Percentiles rank a stretch among this genome's conserved stretches.
Evolutionary conservation across 768 basidiomycete species (phyloP).

Genomic region (Termitomyces sp.): DNA sequence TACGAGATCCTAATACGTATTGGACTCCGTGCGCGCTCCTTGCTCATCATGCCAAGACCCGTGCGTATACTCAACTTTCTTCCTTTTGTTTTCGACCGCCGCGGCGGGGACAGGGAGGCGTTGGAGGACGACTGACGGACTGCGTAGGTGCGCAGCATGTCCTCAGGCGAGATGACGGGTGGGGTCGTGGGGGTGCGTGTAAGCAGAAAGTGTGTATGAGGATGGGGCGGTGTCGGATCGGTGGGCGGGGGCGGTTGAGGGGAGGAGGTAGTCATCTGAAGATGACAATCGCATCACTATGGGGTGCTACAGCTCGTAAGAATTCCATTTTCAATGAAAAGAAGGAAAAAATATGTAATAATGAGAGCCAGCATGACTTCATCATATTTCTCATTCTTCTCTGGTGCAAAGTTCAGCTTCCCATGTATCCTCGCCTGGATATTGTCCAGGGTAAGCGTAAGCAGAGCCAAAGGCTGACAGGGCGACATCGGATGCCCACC

Average conservation of each 20-base stretch:
- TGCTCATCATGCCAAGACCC: too few relatives aligned
- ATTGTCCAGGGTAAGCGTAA: conserved; percentile 52
- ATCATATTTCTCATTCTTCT: conserved; percentile 30
- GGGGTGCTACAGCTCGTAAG: conserved; percentile 1
- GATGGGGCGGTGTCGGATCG: too few relatives aligned
- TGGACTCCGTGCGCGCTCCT: not conserved
- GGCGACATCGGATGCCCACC: conserved; percentile 26
- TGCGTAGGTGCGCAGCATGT: conserved; percentile 72
- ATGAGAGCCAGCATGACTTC: conserved; percentile 66
- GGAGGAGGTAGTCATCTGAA: conserved; percentile 22
- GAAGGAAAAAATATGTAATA: conserved; percentile 32
- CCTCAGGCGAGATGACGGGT: conserved; percentile 52
- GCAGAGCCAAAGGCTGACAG: conserved; percentile 32
- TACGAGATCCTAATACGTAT: conserved; percentile 16
- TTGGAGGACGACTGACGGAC: conserved; percentile 20
- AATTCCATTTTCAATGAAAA: conserved; percentile 1
- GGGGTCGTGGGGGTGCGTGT: conserved; percentile 14
- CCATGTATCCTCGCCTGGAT: conserved; percentile 48
- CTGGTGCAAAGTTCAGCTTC: conserved; percentile 2
- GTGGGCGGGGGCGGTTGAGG: conserved; percentile 26
- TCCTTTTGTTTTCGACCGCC: conserved; percentile 1
- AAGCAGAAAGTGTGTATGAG: too few relatives aligned
- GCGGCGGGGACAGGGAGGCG: not conserved
- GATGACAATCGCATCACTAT: conserved; percentile 64
- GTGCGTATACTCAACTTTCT: conserved; percentile 10